Base-by-base conservation (phyloP, 2,329 filamentous ascomycete species). In the Drechslerella dactyloides region DNA sequence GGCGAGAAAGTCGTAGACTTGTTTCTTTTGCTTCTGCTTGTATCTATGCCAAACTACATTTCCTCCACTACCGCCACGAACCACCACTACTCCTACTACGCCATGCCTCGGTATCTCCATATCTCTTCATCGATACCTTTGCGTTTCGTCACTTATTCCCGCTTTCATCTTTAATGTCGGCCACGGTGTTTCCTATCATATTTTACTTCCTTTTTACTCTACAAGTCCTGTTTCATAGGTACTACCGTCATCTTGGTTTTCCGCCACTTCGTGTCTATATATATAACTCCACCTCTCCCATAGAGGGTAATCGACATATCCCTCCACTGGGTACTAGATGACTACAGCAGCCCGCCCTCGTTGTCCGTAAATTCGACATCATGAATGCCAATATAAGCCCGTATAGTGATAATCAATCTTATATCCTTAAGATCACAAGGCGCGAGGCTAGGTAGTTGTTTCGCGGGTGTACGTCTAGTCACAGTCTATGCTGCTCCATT, bases 1-100 rank as follows among this genome's bases (percentile, higher is more conserved):
- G 88, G 85, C 96, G 84, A 57, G 46, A 23, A 90, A 90, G 85
- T 89, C 58, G 33, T 73, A 57, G 52, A 66, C 23, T 24, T n/a
- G n/a, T n/a, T 55, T 19, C 3, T 50, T 56, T 17, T 46, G 54
- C 58, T 11, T 23, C 21, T 54, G 24, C 23, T 55, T 42, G 40
- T 56, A 56, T 23, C 42, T 62, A 42, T 42, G 5, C n/a, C 33
- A 6, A 37, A 37, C 33, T 37, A 37, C 7, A 37, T 6, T 13
- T 13, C 33, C 33, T 37, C 15, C 37, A 33, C 27, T 33, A 33
- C 8, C 15, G 13, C 4, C 37, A 42, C n/a, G n/a, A n/a, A n/a
- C 8, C 27, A 33, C 8, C 27, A 33, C 8, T 33, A 33, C 27
- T 33, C 3, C 27, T 3, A 4, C 27, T 33, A 33, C 27, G 27